Conservation (phyloP, 805 yeast genomes). For the Candida arabinofermentans region DNA sequence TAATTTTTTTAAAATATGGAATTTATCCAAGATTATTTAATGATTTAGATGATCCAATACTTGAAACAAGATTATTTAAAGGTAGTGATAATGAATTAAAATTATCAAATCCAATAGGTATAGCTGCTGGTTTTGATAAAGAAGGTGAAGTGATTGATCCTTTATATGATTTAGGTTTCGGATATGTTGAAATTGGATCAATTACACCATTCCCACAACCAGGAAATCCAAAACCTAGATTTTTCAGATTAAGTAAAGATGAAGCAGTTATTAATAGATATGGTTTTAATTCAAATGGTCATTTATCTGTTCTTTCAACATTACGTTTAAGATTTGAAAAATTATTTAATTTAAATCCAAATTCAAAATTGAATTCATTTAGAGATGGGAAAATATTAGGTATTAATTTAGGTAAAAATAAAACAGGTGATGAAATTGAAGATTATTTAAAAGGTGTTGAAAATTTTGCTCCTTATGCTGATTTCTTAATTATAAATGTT, state of each 20-base stretch:
- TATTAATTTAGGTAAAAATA: slow-evolving; percentile 88
- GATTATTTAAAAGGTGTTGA: slow-evolving; percentile 86
- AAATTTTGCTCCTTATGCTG: slow-evolving; percentile 78
- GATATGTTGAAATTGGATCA: slow-evolving; percentile 90
- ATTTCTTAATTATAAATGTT: slow-evolving; percentile 84
- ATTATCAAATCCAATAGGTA: slow-evolving; percentile 76
- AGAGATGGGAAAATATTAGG: slow-evolving; percentile 65
- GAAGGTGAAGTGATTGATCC: slow-evolving; percentile 89
- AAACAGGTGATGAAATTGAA: slow-evolving; percentile 81
- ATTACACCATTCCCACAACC: slow-evolving; percentile 91
- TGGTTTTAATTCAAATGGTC: slow-evolving; percentile 93
- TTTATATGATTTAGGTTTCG: slow-evolving; percentile 72
- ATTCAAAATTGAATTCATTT: slow-evolving; percentile 38
- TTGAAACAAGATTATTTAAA: slow-evolving; percentile 34
- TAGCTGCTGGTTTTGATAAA: slow-evolving; percentile 96
- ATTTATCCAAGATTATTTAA: slow-evolving; percentile 56
- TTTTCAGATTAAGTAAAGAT: slow-evolving; percentile 80
- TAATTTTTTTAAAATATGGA: slow-evolving; percentile 64
- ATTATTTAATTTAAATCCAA: slow-evolving; percentile 26
- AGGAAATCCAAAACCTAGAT: slow-evolving; percentile 91
- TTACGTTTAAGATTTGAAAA: slow-evolving; percentile 59
- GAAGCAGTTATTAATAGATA: slow-evolving; percentile 91
- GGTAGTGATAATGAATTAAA: slow-evolving; percentile 59
- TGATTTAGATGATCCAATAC: slow-evolving; percentile 47
- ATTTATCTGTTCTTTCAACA: slow-evolving; percentile 64